These are phyloP conservation scores for Ascoidea rubescens DNA, from an alignment of 805 yeast species.

Conservation along the genomic window DNA sequence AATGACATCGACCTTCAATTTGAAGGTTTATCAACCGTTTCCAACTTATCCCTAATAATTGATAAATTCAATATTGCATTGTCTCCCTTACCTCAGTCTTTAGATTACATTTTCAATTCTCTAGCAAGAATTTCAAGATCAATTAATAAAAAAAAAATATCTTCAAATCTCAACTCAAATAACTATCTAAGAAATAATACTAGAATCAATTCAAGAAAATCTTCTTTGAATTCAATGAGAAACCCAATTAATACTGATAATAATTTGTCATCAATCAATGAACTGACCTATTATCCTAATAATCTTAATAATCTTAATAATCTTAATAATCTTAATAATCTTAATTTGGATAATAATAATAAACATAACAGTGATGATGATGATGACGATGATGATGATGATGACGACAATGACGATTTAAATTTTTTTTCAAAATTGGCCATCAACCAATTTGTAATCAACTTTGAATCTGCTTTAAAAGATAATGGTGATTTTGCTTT, in stretches of 20 bases:
- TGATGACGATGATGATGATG: neutral
- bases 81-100: slow-evolving; percentile 27
- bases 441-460: slow-evolving; percentile 23
- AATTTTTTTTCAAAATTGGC: slow-evolving; percentile 24
- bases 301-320: no score
- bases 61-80: slow-evolving; percentile 29
- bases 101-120: neutral
- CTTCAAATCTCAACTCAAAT: neutral
- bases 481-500: slow-evolving; percentile 27
- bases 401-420: neutral
- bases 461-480: slow-evolving; percentile 32
- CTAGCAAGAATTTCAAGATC: neutral
- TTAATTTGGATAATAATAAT: no score
- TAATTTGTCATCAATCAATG: neutral
- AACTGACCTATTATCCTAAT: no score
- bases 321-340: no score
- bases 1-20: slow-evolving; percentile 1
- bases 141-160: no score
- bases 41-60: slow-evolving; percentile 24
- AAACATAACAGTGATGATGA: neutral
- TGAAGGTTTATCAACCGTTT: slow-evolving; percentile 14
- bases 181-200: no score
- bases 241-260: neutral
- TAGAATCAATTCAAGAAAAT: neutral
- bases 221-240: no score